Evolutionary conservation across 1,284 basidiomycete genomes (phyloP), one percentile per base, ranked within the genome.

Genomic region (Spongispora temasekensis): DNA sequence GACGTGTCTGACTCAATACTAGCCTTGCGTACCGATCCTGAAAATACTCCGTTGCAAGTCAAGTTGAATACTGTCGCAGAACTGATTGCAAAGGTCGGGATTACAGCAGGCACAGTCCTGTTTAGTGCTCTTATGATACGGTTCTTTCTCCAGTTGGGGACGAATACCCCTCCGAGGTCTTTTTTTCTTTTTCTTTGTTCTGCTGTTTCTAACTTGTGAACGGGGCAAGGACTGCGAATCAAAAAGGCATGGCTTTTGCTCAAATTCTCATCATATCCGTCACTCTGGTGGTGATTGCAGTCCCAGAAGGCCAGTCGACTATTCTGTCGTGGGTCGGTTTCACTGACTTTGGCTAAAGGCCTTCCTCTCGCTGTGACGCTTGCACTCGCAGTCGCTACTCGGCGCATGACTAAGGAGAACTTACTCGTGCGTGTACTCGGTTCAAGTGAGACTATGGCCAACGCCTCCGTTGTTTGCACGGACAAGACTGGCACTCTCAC

Each of bases 371-470:
- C 97, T 53, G 95, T 98, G 59, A 98, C 96, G 0, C 86, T 99
- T 48, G 97, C 97, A 0, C 82, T 99, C 27, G 94, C 97, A 0
- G 98, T 98, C 71, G 97, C 97, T 0, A 99, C 97, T 52, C 96
- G 94, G 72, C 89, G 96, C 30, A 99, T 99, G 97, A 94, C 95
- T 21, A 86, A 90, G 71, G 92, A 95, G 75, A 97, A 97, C 63
- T 81, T 99, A 0, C 87, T 99, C 53, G 97, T 99, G 21, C 94
- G 97, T 65, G 91, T 98, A 3, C 86, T 99, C 35, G 93, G 94
- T 15, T 95, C 94, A 28, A 99, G 97, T 77, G 97, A 98, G 81
- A 98, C 94, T 8, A 99, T 98, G 96, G 97, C 93, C 34, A 98
- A 98, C 73, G 93, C 95, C 15, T 97, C 91, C 25, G 96, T 98